phyloP scores from a whole-genome alignment of 305 asterid genomes.

The Solanum chacoense region DNA sequence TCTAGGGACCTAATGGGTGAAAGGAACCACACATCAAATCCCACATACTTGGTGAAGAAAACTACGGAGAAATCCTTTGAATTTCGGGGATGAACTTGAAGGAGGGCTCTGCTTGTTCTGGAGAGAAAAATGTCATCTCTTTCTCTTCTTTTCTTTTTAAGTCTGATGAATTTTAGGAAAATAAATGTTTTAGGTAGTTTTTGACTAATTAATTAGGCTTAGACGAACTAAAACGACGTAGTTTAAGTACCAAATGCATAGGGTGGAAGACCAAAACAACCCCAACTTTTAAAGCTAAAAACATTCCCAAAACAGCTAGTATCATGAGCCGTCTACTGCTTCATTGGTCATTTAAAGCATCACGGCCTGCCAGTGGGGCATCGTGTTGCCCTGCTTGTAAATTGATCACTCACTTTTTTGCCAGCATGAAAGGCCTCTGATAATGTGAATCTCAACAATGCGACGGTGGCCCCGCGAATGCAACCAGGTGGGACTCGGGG shows the following conservation, averaged over 20 bases:
- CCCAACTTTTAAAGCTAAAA: background rate
- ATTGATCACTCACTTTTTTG: background rate
- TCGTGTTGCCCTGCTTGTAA: background rate
- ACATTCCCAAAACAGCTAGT: background rate
- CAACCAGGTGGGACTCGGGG: background rate
- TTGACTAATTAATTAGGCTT: background rate
- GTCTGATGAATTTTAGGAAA: background rate
- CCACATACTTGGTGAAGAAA: background rate
- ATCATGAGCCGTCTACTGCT: background rate
- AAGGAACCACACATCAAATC: background rate
- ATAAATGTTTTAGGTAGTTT: background rate
- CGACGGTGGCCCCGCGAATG: background rate
- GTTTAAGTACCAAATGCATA: too few relatives aligned
- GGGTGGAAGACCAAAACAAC: background rate
- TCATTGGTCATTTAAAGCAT: background rate
- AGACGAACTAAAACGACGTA: background rate
- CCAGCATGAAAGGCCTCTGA: background rate
- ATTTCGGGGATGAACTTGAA: background rate
- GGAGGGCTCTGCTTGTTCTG: background rate
- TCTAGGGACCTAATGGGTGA: background rate
- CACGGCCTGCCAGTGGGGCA: background rate
- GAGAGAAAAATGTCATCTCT: background rate
- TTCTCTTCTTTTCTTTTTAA: background rate
- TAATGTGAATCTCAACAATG: background rate
- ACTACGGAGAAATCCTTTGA: background rate